Percentiles rank a stretch among this genome's conserved stretches.
phyloP scores from a whole-genome alignment of 495 filamentous ascomycete species.

The Aspergillus mulundensis region DNA sequence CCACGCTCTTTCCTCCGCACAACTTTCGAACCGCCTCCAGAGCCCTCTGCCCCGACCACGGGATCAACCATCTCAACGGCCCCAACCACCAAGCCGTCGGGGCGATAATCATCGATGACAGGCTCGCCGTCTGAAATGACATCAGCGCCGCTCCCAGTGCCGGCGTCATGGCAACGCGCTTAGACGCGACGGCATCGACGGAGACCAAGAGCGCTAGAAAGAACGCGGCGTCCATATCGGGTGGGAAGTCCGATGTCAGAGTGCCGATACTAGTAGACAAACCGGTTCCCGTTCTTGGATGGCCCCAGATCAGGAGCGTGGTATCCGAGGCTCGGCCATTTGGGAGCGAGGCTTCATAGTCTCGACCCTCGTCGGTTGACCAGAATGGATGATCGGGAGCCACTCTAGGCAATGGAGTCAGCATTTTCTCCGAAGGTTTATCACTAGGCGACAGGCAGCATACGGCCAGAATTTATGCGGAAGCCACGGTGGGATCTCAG shows the following conservation, averaged over 20 bases:
- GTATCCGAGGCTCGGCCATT: conserved; percentile 7
- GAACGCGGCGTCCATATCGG: conserved; percentile 12
- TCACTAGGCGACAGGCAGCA: background rate
- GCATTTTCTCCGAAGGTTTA: background rate
- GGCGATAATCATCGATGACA: background rate
- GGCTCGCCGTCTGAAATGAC: conserved; percentile 11
- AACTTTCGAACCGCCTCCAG: background rate
- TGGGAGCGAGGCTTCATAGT: conserved; percentile 2
- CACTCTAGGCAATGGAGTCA: background rate
- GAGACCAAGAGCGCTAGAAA: conserved; percentile 7
- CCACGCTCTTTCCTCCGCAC: background rate
- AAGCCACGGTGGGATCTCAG: conserved; percentile 5
- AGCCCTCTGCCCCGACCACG: background rate
- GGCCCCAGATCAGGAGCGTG: conserved; percentile 5
- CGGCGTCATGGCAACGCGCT: conserved; percentile 4
- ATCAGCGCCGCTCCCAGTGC: conserved; percentile 1
- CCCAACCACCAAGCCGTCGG: conserved; percentile 12
- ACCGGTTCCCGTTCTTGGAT: background rate
- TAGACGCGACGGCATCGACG: conserved; percentile 6
- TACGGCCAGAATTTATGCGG: conserved; percentile 14
- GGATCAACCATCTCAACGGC: conserved; percentile 6
- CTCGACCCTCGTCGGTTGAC: conserved; percentile 2
- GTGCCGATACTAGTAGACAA: background rate
- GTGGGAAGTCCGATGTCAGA: conserved; percentile 7
- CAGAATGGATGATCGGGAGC: conserved; percentile 9